Base-by-base conservation (phyloP, 306 rosid species). In the Canavalia ensiformis region DNA sequence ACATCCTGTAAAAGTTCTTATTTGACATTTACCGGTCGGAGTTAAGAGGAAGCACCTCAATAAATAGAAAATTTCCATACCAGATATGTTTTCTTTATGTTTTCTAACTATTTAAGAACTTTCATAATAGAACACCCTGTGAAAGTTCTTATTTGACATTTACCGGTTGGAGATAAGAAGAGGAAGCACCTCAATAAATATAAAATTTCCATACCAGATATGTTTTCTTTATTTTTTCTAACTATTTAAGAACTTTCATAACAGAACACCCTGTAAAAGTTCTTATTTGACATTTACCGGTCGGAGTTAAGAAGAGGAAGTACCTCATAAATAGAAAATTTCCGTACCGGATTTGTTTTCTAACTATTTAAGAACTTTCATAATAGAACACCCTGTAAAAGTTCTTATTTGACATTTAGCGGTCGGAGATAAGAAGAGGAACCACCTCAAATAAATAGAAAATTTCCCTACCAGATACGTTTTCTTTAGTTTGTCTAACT, bases 11-110 rank as follows among this genome's bases (percentile, higher is more conserved):
- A 78, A 29, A 56, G 37, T 34, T 78, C 54, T 39, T 8, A 66
- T 52, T 52, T 66, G 46, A 46, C 35, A 77, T 52, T 25, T 66
- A 12, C 25, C 5, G 1, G 57, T 35, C 0, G 1, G 28, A 66
- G 13, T 62, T 76, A 44, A 46, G 50, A 76, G 63, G 12, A 62
- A n/a, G 13, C 18, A 33, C 50, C 49, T 75, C 64, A 76, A 29
- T 4, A 8, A 39, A 8, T 39, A 68, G 55, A 44, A 68, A 44
- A 44, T 7, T 34, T 8, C 44, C 29, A 18, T n/a, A 49, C 54
- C 30, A 52, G 34, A 62, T 25, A 45, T 8, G 2, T 59, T 31
- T 42, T 45, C 37, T 72, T 25, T 68, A 50, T 11, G 11, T 31
- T 6, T 7, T 33, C 44, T 49, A 71, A 51, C n/a, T 25, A 3